Evolutionary conservation across 352 stramenopile genomes (phyloP).

Genomic region (Globisporangium orthogonon): DNA sequence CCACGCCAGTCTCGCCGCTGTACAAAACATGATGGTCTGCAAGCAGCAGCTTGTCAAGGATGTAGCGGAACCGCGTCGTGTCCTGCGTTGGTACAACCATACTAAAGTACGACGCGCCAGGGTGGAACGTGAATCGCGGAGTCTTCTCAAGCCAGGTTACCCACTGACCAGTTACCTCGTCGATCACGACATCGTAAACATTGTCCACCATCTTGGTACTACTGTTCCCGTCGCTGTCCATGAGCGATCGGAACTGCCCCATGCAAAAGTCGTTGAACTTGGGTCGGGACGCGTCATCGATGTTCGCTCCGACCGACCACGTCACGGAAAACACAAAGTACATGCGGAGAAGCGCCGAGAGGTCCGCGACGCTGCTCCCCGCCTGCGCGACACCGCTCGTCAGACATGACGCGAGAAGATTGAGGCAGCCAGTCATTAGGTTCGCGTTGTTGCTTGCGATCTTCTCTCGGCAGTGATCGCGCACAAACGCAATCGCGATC

Average conservation of each 20-base stretch:
- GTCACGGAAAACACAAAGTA: constrained; percentile 87
- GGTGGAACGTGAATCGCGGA: constrained; percentile 83
- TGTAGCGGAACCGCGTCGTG: constrained; percentile 91
- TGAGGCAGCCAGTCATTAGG: constrained; percentile 85
- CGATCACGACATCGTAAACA: constrained; percentile 83
- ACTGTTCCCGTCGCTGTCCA: constrained; percentile 37
- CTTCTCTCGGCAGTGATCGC: constrained; percentile 87
- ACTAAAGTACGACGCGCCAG: constrained; percentile 88
- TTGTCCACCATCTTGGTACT: constrained; percentile 41
- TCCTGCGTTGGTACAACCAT: constrained; percentile 94
- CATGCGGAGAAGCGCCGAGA: constrained; percentile 63
- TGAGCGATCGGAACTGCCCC: constrained; percentile 46
- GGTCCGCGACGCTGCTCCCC: constrained; percentile 35
- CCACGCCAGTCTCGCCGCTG: constrained; percentile 89
- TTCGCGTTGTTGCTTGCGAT: constrained; percentile 86
- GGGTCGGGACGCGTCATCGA: constrained; percentile 69
- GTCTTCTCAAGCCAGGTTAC: constrained; percentile 87
- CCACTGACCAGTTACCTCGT: constrained; percentile 70
- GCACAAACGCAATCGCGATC: constrained; percentile 79
- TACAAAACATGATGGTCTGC: constrained; percentile 84
- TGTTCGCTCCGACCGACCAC: constrained; percentile 85
- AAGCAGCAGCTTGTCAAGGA: constrained; percentile 87
- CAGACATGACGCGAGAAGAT: constrained; percentile 77
- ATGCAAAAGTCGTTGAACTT: constrained; percentile 89
- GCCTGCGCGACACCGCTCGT: constrained; percentile 30